Conservation (phyloP, 768 basidiomycete genomes). For the Zangia roseola region DNA sequence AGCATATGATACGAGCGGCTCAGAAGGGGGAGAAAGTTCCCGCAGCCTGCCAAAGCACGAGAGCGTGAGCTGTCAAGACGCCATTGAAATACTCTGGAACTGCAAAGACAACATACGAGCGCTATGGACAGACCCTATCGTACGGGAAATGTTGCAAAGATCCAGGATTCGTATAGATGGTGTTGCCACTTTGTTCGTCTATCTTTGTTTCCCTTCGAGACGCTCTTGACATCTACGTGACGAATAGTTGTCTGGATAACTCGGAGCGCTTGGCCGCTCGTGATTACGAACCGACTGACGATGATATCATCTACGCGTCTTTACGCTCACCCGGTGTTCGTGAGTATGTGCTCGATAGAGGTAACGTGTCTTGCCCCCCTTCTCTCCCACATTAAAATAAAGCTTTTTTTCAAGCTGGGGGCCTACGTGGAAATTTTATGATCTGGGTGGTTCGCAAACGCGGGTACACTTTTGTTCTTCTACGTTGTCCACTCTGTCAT, state of each 20-base stretch:
- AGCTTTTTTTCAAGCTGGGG: slow-evolving; percentile 27
- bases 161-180: slow-evolving; percentile 55
- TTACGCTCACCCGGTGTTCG: slow-evolving; percentile 73
- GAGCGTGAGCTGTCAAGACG: slow-evolving; percentile 34
- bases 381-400: background rate
- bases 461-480: slow-evolving; percentile 39
- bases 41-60: slow-evolving; percentile 14
- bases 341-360: slow-evolving; percentile 48
- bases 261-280: slow-evolving; percentile 60
- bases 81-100: slow-evolving; percentile 52
- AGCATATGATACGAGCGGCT: slow-evolving; percentile 11
- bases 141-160: slow-evolving; percentile 48
- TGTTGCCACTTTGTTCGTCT: slow-evolving; percentile 64
- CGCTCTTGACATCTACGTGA: background rate
- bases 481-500: background rate
- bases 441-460: slow-evolving; percentile 74
- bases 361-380: slow-evolving; percentile 10
- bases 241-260: slow-evolving; percentile 64
- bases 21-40: slow-evolving; percentile 4
- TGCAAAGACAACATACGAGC: slow-evolving; percentile 63
- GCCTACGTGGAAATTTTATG: slow-evolving; percentile 69
- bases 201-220: background rate
- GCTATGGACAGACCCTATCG: slow-evolving; percentile 61
- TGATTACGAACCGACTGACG: slow-evolving; percentile 64
- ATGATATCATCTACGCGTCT: slow-evolving; percentile 70